Evolutionary conservation across 139 green algal genomes (phyloP).

Genomic region (Desmodesmus armatus): DNA sequence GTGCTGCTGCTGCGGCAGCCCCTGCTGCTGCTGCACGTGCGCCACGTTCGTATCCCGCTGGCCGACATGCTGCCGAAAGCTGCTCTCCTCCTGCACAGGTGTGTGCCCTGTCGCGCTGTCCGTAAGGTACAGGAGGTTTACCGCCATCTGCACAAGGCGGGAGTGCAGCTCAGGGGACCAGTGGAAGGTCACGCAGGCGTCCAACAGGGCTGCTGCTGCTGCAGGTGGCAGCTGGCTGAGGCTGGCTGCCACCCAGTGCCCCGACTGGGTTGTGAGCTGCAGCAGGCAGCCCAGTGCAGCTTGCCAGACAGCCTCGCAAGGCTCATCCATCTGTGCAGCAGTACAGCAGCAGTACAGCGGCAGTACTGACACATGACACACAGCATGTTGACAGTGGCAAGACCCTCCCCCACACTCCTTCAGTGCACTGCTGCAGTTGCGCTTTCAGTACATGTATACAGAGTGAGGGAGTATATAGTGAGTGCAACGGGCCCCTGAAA

Average conservation of each 20-base stretch:
- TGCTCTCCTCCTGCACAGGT: neutral
- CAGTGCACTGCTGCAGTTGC: too few species aligned
- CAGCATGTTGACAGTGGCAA: too few species aligned
- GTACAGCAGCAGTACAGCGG: too few species aligned
- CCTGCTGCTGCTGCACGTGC: conserved; percentile 34
- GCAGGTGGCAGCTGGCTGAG: conserved; percentile 60
- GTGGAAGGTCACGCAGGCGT: conserved; percentile 47
- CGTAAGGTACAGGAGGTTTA: conserved; percentile 27
- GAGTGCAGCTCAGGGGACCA: conserved; percentile 61
- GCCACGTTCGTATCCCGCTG: neutral
- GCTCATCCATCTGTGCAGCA: conserved; percentile 52
- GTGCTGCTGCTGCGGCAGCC: conserved; percentile 38
- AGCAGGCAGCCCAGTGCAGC: conserved; percentile 73
- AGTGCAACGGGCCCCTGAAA: too few species aligned
- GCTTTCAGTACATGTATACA: too few species aligned
- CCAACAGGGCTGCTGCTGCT: conserved; percentile 66
- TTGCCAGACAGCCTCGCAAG: conserved; percentile 67
- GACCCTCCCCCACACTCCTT: too few species aligned
- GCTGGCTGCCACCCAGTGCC: conserved; percentile 59
- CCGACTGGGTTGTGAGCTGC: conserved; percentile 63
- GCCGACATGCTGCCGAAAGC: neutral
- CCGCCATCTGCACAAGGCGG: conserved; percentile 16
- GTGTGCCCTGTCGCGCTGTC: neutral
- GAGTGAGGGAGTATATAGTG: too few species aligned
- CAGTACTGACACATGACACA: too few species aligned